Evolutionary conservation across 805 yeast species (phyloP), one percentile per base, ranked within the genome.

Genomic region (Myxozyma melibiosi): DNA sequence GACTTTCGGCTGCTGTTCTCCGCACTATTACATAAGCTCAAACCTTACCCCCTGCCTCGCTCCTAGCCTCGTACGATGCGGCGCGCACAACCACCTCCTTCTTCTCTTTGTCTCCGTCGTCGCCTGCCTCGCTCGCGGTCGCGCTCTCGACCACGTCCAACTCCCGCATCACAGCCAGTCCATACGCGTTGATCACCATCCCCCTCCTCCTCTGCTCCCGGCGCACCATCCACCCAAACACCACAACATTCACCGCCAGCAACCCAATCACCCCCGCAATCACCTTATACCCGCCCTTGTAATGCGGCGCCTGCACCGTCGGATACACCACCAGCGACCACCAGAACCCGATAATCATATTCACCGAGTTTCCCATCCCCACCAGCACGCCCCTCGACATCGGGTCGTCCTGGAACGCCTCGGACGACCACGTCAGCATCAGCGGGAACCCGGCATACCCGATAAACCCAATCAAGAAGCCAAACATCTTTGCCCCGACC

Each of bases 231-330:
- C 9, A 22, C 20, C 27, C 30, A 35, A 43, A 51, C 18, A 33
- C 20, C 11, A 28, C 49, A 13, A 42, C 33, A 9, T 24, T n/a
- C 11, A 43, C 9, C 25, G 44, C 43, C 38, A 31, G 28, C 13
- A 39, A 34, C 14, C 20, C 44, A 14, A 28, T n/a, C 45, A 48
- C 20, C 4, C 33, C 46, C 20, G 46, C 20, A 22, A 46, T 53
- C 3, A 68, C 62, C 48, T 66, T 71, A 44, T 72, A 72, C 24
- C 74, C 75, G 31, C 65, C 65, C 18, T 67, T 68, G 54, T 70
- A 72, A 38, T 55, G 60, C 24, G 75, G 76, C 1, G 76, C 75
- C 18, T 69, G 61, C 24, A 66, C 63, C 16, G 74, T 66, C 18
- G 73, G 71, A 52, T 62, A 72, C 24, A 72, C 64, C 16, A 70